These are phyloP conservation scores for Nymphaea thermarum DNA, from an alignment of 164 flowering plant species.

Conservation along the genomic window DNA sequence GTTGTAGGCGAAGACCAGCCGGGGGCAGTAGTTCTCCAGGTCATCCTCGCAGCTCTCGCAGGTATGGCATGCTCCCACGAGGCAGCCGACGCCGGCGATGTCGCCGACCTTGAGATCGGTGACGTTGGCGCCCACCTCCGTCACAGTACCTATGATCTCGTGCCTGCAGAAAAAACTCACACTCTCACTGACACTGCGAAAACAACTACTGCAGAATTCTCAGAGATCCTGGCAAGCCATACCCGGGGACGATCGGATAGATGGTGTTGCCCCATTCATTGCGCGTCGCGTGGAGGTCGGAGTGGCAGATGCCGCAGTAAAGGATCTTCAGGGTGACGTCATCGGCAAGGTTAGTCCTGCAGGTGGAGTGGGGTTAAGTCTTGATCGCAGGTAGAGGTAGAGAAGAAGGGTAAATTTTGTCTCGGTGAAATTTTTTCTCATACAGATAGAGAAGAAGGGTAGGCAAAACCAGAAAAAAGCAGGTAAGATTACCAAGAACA, in stretches of 20 bases:
- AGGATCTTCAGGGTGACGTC: constrained; percentile 36
- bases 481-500: too few relatives aligned
- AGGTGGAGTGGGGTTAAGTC: too few relatives aligned
- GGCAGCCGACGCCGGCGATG: constrained; percentile 28
- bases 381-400: too few relatives aligned
- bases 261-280: constrained; percentile 34
- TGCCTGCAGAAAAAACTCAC: constrained; percentile 15
- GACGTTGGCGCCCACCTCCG: constrained; percentile 21
- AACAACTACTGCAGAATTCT: not conserved
- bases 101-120: constrained; percentile 25
- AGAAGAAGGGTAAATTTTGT: too few relatives aligned
- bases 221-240: not conserved
- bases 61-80: constrained; percentile 22
- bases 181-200: too few relatives aligned
- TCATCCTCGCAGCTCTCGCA: constrained; percentile 19
- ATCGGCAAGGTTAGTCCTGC: constrained; percentile 33
- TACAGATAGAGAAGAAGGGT: not conserved
- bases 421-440: not conserved
- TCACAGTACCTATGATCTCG: constrained; percentile 27
- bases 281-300: constrained; percentile 28
- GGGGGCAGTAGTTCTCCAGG: constrained; percentile 29
- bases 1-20: constrained; percentile 10
- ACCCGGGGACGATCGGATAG: constrained; percentile 26
- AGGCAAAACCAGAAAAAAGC: not conserved
- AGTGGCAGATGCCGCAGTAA: constrained; percentile 47